Evolutionary conservation across 2,329 filamentous ascomycete species (phyloP).

Genomic region (Claviceps pazoutovae): DNA sequence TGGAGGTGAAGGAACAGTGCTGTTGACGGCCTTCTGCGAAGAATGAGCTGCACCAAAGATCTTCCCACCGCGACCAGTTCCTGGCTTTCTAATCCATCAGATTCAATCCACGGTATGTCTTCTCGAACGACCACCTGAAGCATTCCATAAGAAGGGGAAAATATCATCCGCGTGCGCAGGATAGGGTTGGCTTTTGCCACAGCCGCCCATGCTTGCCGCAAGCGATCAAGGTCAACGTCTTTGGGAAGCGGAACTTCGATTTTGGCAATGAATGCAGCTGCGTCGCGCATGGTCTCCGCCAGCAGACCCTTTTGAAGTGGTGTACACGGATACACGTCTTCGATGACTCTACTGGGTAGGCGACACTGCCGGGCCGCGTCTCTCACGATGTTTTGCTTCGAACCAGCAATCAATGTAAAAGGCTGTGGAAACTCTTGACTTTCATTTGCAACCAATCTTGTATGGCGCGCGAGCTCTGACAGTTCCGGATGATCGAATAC

Average conservation of each 20-base stretch:
- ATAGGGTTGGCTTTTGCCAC: background rate
- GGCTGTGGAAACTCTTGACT: background rate
- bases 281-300: background rate
- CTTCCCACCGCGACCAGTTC: background rate
- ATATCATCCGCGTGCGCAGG: background rate
- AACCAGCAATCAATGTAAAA: background rate
- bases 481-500: background rate
- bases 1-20: background rate
- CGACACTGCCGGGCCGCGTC: background rate
- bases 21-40: background rate
- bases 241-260: background rate
- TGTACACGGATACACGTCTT: background rate
- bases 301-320: background rate
- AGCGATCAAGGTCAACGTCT: background rate
- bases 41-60: background rate
- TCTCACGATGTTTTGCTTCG: background rate
- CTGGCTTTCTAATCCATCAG: background rate
- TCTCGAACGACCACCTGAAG: background rate
- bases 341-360: background rate
- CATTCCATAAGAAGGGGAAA: background rate
- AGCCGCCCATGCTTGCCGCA: background rate
- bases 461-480: background rate
- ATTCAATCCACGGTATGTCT: background rate
- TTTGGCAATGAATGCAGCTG: background rate
- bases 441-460: background rate